Evolutionary conservation across 805 yeast genomes (phyloP).

Genomic region (Grigorovia humatica): DNA sequence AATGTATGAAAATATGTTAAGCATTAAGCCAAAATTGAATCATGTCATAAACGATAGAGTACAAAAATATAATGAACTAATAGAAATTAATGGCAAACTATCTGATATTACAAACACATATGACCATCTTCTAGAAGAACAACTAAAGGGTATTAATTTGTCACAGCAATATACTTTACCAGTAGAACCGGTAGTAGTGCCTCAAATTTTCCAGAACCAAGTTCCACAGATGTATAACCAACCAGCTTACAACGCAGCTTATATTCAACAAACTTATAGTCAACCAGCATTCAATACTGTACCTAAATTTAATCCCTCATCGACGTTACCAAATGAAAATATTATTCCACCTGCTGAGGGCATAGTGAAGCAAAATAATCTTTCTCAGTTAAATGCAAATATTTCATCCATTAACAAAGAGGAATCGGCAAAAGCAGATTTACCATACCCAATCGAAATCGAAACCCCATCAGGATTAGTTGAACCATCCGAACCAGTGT

Average conservation of each 20-base stretch:
- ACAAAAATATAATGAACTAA: constrained; percentile 51
- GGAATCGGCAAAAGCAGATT: background rate
- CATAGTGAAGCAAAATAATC: background rate
- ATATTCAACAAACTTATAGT: constrained; percentile 2
- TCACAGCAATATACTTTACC: constrained; percentile 24
- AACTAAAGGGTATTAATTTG: constrained; percentile 31
- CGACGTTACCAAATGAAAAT: background rate
- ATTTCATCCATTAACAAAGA: background rate
- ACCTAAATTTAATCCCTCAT: background rate
- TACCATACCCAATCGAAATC: constrained; percentile 3
- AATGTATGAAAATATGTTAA: constrained; percentile 47
- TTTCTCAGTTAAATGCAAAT: background rate
- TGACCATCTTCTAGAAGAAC: constrained; percentile 60
- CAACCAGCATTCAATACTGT: background rate
- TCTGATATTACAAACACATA: constrained; percentile 68
- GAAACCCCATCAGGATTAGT: background rate
- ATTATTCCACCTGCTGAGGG: background rate
- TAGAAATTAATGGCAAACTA: constrained; percentile 69
- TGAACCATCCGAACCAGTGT: constrained; percentile 21
- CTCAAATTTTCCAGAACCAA: background rate
- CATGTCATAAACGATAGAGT: constrained; percentile 46
- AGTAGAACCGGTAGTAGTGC: constrained; percentile 22
- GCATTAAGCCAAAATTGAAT: constrained; percentile 60
- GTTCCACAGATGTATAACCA: constrained; percentile 1
- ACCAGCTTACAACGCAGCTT: constrained; percentile 6